phyloP scores from a whole-genome alignment of 1,139 yeast species.

The Lodderomyces margitis region DNA sequence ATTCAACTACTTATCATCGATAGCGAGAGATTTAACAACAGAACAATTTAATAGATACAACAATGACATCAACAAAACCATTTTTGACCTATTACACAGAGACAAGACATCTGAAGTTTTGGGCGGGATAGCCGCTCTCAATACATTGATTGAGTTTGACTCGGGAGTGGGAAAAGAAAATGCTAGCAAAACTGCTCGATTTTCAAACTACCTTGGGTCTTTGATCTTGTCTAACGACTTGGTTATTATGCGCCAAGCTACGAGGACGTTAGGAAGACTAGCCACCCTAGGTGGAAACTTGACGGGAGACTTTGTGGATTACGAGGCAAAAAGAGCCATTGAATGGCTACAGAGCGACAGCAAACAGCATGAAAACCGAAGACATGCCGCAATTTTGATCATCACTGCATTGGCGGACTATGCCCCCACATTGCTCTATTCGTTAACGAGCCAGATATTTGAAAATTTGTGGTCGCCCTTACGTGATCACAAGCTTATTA shows the following conservation, averaged over 20 bases:
- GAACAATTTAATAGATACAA: slow-evolving; percentile 81
- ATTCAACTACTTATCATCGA: slow-evolving; percentile 61
- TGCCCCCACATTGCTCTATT: slow-evolving; percentile 80
- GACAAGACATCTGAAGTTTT: slow-evolving; percentile 69
- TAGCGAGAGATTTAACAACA: slow-evolving; percentile 71
- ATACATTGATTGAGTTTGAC: slow-evolving; percentile 79
- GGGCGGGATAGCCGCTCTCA: slow-evolving; percentile 91
- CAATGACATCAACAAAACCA: slow-evolving; percentile 82
- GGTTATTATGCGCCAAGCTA: slow-evolving; percentile 83
- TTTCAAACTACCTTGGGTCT: slow-evolving; percentile 82
- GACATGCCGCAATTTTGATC: slow-evolving; percentile 89
- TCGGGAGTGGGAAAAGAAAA: slow-evolving; percentile 65
- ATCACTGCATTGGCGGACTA: slow-evolving; percentile 82
- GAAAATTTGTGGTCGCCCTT: slow-evolving; percentile 87
- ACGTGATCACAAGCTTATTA: slow-evolving; percentile 70
- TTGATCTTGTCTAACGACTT: slow-evolving; percentile 80
- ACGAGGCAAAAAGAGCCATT: slow-evolving; percentile 83
- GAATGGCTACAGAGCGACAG: slow-evolving; percentile 79
- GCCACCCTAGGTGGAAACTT: slow-evolving; percentile 88
- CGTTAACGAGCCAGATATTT: slow-evolving; percentile 73
- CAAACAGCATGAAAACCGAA: slow-evolving; percentile 71
- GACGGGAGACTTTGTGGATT: slow-evolving; percentile 90
- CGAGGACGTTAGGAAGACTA: slow-evolving; percentile 79
- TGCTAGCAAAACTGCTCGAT: slow-evolving; percentile 85
- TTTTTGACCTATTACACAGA: slow-evolving; percentile 81